These are phyloP conservation scores for Solanum peruvianum DNA, from an alignment of 257 asterid species.

Conservation along the genomic window DNA sequence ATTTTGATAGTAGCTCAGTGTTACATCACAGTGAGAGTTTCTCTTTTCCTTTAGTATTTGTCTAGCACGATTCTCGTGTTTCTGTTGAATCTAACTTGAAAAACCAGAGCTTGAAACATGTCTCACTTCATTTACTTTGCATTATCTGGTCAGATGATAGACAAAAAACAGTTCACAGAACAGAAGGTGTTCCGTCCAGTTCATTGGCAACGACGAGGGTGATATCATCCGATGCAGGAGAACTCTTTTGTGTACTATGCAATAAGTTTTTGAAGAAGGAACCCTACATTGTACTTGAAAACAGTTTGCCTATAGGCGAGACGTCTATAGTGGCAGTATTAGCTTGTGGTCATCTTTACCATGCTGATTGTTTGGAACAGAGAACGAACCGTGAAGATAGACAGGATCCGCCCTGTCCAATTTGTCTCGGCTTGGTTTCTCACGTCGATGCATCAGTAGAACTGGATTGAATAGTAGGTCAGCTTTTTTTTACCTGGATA, in stretches of 20 bases:
- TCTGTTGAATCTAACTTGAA: neutral
- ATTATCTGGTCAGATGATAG: neutral
- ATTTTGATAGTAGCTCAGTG: neutral
- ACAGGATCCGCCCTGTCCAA: neutral
- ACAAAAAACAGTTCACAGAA: neutral
- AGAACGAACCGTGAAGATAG: conserved; percentile 42
- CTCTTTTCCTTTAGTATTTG: neutral
- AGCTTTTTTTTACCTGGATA: neutral
- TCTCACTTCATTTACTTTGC: neutral
- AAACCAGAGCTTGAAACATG: neutral
- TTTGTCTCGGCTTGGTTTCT: neutral
- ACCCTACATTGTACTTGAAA: conserved; percentile 19
- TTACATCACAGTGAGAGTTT: neutral
- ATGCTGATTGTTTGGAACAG: conserved; percentile 78
- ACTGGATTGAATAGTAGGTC: neutral
- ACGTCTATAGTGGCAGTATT: conserved; percentile 74
- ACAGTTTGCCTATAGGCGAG: conserved; percentile 35
- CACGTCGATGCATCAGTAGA: neutral
- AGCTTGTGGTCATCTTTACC: conserved; percentile 79
- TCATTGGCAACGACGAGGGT: neutral
- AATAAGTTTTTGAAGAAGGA: conserved; percentile 54
- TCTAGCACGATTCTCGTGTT: neutral
- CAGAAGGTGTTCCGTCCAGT: neutral
- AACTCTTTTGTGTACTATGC: conserved; percentile 59
- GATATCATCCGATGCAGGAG: conserved; percentile 24